phyloP scores from a whole-genome alignment of 2,329 filamentous ascomycete genomes.

The Claviceps quebecensis region DNA sequence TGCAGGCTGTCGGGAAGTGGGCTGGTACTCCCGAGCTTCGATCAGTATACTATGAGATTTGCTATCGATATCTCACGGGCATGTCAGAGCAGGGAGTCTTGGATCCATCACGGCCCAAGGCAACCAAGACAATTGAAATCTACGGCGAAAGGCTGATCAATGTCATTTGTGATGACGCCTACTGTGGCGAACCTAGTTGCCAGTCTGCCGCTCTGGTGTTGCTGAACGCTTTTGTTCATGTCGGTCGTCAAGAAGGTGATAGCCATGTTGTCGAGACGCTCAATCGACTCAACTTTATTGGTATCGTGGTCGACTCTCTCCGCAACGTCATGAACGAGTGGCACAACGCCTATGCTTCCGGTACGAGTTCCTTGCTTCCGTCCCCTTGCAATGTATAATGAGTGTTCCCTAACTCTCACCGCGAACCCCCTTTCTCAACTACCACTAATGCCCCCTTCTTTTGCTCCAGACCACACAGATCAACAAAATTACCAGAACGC shows the following conservation, averaged over 20 bases:
- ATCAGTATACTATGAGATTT: conserved; percentile 81
- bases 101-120: conserved; percentile 37
- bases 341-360: conserved; percentile 37
- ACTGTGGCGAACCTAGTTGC: conserved; percentile 66
- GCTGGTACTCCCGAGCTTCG: conserved; percentile 58
- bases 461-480: conserved; percentile 23
- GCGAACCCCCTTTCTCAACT: background rate
- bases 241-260: conserved; percentile 59
- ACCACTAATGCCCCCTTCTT: background rate
- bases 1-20: conserved; percentile 65
- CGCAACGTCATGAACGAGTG: conserved; percentile 64
- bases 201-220: conserved; percentile 77
- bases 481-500: conserved; percentile 47
- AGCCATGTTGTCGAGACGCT: conserved; percentile 65
- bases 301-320: conserved; percentile 78
- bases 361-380: conserved; percentile 26
- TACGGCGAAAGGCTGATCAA: conserved; percentile 70
- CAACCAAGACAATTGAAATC: conserved; percentile 55
- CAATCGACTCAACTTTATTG: conserved; percentile 78
- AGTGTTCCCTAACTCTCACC: background rate
- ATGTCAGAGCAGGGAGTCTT: conserved; percentile 43
- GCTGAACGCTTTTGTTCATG: conserved; percentile 61
- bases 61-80: conserved; percentile 68
- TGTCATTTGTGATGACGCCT: conserved; percentile 84
- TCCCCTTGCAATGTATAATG: background rate